Evolutionary conservation across 1,284 basidiomycete species (phyloP), one percentile per base, ranked within the genome.

Genomic region (Ceratobasidium sp.): DNA sequence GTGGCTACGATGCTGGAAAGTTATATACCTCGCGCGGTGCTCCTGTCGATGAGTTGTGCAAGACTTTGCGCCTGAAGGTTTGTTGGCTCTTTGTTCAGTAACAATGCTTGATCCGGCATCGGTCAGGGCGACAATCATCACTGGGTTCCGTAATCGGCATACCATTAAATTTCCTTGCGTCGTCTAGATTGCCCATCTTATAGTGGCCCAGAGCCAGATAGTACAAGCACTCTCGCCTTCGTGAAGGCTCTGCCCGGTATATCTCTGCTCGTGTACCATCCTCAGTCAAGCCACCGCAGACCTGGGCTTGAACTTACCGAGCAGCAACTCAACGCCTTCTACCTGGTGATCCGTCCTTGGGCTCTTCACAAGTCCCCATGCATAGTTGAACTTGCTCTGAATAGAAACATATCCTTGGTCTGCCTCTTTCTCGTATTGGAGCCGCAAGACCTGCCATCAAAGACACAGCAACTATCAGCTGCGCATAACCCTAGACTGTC

Each of bases 351-450:
- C 90, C 64, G 86, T 85, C 76, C 87, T 82, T 44, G 90, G 89
- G 75, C 92, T 94, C 85, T 97, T 97, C 72, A 97, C 92, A 38
- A 97, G 84, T 4, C 95, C 96, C 95, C 94, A 96, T 74, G 96
- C 92, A 81, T 92, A 96, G 83, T 99, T 99, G 85, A 99, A 99
- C 82, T 95, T 97, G 66, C 95, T 96, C 83, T 99, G 97, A 1
- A 92, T 88, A 2, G 94, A 95, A 72, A 97, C 87, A 80, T 98
- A 95, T 48, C 89, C 88, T 76, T 94, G 88, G 1, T 87, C 83
- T 33, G 89, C 84, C 80, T 98, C 95, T 80, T 90, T 92, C 84
- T 94, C 88, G 82, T 96, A 96, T 79, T 98, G 96, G 73, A 86
- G 79, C 72, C 89, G 84, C 54, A 98, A 83, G 9, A 96, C 93